These are phyloP conservation scores for Hortiboletus campestris DNA, from an alignment of 768 basidiomycete species.

Conservation along the genomic window DNA sequence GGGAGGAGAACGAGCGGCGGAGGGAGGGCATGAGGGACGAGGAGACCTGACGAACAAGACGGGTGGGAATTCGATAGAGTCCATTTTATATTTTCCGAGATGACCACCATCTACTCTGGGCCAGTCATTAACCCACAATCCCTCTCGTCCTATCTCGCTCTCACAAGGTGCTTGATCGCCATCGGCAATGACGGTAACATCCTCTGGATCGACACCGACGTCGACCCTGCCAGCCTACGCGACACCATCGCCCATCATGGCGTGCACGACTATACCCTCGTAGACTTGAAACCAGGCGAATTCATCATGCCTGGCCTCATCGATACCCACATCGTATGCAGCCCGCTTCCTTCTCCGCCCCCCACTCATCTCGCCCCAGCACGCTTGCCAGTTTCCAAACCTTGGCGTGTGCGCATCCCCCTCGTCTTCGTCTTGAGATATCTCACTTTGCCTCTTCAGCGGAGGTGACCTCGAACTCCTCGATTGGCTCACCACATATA, in stretches of 20 bases:
- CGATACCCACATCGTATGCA: conserved; percentile 85
- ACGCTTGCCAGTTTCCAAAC: conserved; percentile 43
- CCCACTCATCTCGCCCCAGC: conserved; percentile 20
- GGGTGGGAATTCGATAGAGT: conserved; percentile 33
- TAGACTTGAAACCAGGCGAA: conserved; percentile 47
- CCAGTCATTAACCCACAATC: conserved; percentile 54
- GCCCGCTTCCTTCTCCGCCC: neutral
- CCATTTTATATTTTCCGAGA: conserved; percentile 46
- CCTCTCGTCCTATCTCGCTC: conserved; percentile 41
- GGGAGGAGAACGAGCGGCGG: conserved; percentile 72
- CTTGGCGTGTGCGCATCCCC: conserved; percentile 32
- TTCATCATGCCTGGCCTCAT: conserved; percentile 88
- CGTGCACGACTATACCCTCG: conserved; percentile 29
- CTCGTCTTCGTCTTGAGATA: neutral
- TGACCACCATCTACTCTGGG: conserved; percentile 50
- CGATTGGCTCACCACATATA: conserved; percentile 82
- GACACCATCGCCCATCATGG: conserved; percentile 53
- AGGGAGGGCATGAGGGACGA: conserved; percentile 62
- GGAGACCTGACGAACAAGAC: conserved; percentile 20
- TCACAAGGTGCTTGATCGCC: conserved; percentile 54
- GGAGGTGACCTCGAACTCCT: conserved; percentile 86
- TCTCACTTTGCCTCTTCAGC: conserved; percentile 36
- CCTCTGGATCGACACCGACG: conserved; percentile 67
- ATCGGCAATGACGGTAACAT: conserved; percentile 56
- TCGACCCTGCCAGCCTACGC: conserved; percentile 45